These are phyloP conservation scores for Oemleria cerasiformis DNA, from an alignment of 306 rosid species.

Conservation along the genomic window DNA sequence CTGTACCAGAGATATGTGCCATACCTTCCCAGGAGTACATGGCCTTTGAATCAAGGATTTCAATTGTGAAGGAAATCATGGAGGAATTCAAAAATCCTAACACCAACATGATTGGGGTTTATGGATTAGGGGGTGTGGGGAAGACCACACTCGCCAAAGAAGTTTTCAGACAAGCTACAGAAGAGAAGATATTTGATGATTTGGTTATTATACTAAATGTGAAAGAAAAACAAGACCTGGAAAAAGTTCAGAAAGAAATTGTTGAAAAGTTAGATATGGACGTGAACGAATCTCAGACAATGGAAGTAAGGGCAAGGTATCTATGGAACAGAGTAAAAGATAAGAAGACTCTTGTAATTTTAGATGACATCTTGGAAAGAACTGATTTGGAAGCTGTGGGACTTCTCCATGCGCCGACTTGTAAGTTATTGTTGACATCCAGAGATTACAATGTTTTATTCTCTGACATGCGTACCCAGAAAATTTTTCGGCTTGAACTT, in stretches of 20 bases:
- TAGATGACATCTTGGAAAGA: too few species aligned
- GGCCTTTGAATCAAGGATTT: background rate
- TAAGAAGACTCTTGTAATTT: background rate
- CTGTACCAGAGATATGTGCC: background rate
- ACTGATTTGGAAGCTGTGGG: background rate
- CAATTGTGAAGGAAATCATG: constrained; percentile 5
- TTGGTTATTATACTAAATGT: constrained; percentile 11
- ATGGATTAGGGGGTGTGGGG: constrained; percentile 7
- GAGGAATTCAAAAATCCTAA: constrained; percentile 18
- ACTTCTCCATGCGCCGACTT: background rate
- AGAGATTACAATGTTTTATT: constrained; percentile 14
- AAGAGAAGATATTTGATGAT: background rate
- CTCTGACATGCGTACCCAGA: constrained; percentile 11
- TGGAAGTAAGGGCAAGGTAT: background rate
- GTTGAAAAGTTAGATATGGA: constrained; percentile 21
- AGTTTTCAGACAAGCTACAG: background rate
- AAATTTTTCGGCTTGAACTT: constrained; percentile 4
- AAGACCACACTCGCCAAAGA: constrained; percentile 1
- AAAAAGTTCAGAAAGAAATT: constrained; percentile 21
- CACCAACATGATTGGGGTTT: background rate
- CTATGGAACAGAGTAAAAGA: constrained; percentile 2
- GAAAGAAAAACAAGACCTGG: constrained; percentile 9
- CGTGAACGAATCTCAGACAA: background rate
- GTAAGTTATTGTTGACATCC: constrained; percentile 10
- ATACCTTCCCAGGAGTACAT: constrained; percentile 1